These are phyloP conservation scores for Botrytis pseudocinerea DNA, from an alignment of 2,329 filamentous ascomycete genomes.

Conservation along the genomic window DNA sequence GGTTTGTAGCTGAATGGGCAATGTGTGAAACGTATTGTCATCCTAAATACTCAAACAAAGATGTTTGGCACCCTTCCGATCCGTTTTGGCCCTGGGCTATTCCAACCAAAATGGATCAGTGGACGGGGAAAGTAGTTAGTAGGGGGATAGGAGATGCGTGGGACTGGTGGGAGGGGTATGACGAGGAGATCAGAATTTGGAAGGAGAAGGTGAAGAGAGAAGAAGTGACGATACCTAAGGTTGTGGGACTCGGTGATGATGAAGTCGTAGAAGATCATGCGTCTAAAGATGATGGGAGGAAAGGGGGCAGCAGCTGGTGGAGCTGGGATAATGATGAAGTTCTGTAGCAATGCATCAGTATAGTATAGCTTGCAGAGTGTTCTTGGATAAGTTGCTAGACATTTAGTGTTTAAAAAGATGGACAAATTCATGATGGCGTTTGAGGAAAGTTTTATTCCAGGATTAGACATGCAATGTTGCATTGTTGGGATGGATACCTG, in stretches of 20 bases:
- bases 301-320: constrained; percentile 7
- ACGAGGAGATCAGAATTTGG: constrained; percentile 8
- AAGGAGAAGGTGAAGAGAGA: constrained; percentile 2
- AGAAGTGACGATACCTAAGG: neutral
- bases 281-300: neutral
- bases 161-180: constrained; percentile 16
- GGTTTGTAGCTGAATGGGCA: constrained; percentile 55
- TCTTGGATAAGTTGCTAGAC: constrained; percentile 3
- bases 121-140: constrained; percentile 44
- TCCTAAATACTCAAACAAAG: constrained; percentile 49
- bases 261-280: neutral
- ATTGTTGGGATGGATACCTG: neutral
- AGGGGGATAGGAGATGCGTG: constrained; percentile 4
- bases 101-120: constrained; percentile 63
- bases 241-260: neutral
- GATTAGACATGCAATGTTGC: neutral
- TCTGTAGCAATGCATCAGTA: neutral
- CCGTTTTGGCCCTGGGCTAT: constrained; percentile 61
- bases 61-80: constrained; percentile 55
- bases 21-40: constrained; percentile 58
- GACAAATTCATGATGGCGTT: neutral
- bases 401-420: constrained; percentile 11
- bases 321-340: constrained; percentile 14
- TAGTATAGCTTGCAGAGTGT: neutral
- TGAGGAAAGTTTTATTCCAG: neutral